Evolutionary conservation across 2,329 filamentous ascomycete species (phyloP), one percentile per base, ranked within the genome.

Genomic region (Cryphonectria radicalis): DNA sequence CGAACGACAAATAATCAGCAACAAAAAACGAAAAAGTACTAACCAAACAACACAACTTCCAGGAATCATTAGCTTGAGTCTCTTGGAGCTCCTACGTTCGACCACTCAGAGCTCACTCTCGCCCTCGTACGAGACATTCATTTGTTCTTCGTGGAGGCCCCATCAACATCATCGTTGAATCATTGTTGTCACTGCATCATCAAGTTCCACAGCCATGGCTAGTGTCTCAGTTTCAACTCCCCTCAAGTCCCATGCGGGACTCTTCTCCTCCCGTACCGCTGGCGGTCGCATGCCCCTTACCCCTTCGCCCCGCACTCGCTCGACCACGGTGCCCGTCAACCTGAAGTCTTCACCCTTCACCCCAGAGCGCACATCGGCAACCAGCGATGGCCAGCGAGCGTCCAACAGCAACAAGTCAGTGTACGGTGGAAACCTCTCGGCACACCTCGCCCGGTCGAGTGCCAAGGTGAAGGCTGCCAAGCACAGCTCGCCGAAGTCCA

Each of bases 231-330:
- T 98, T 82, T 93, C 94, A 78, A 98, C 96, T 73, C 96, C 96
- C 73, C 87, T 96, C 81, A 98, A 98, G 88, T 96, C 93, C 88
- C 95, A 97, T 83, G 91, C 92, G 84, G 94, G 94, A 72, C 89
- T 98, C 78, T 98, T 98, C 86, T 94, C 92, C 76, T 90, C 93
- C 76, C 94, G 94, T 81, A 96, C 95, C 80, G 96, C 95, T 82
- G 95, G 95, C 84, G 94, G 95, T 81, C 93, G 96, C 74, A 95
- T 97, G 87, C 95, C 96, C 77, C 85, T 99, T 80, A 98, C 95
- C 4, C 95, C 96, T 43, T 98, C 95, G 71, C 96, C 96, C 71
- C 90, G 91, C 76, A 84, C 86, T 74, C 89, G 90, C 75, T 85
- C 86, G 46, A 82, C 84, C 60, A 85, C 83, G 57, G 79, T 84